Percentiles rank a stretch among this genome's conserved stretches.
These are phyloP conservation scores for Aspergillus tamarii DNA, from an alignment of 2,329 filamentous ascomycete genomes.

Conservation along the genomic window DNA sequence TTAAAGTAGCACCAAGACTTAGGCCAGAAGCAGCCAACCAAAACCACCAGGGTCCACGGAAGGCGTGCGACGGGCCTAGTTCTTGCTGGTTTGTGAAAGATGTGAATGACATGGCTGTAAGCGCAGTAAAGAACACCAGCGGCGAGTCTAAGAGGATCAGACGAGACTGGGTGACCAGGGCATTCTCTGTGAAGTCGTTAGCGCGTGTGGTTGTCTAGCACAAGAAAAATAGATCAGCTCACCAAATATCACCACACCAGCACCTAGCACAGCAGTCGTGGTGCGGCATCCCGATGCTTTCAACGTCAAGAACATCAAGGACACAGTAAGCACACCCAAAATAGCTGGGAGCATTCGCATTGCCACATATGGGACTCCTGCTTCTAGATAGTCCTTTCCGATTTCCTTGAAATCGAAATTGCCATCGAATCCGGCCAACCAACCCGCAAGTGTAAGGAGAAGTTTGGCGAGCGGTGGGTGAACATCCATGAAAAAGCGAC, in stretches of 20 bases:
- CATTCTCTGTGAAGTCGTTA: constrained; percentile 70
- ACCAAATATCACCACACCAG: constrained; percentile 90
- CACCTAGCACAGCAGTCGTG: constrained; percentile 78
- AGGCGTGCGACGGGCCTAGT: constrained; percentile 84
- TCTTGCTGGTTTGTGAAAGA: constrained; percentile 98
- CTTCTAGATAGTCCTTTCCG: constrained; percentile 96
- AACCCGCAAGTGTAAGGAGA: constrained; percentile 92
- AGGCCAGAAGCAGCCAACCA: constrained; percentile 89
- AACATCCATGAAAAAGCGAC: constrained; percentile 99
- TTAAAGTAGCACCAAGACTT: constrained; percentile 84
- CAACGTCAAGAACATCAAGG: constrained; percentile 90
- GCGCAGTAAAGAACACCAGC: constrained; percentile 87
- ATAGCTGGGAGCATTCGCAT: constrained; percentile 94
- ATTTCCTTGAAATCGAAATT: constrained; percentile 99
- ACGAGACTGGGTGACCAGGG: constrained; percentile 89
- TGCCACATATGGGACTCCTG: constrained; percentile 91
- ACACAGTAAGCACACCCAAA: constrained; percentile 83
- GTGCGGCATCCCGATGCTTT: constrained; percentile 90
- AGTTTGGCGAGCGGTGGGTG: constrained; percentile 96
- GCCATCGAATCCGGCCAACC: constrained; percentile 91
- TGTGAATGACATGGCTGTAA: constrained; percentile 86
- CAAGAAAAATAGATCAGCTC: constrained; percentile 27
- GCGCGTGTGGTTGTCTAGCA: not conserved
- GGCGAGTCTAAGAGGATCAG: constrained; percentile 96
- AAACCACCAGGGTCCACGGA: constrained; percentile 94